Conservation (phyloP, 2,329 filamentous ascomycete genomes). For the Epichloe typhina region DNA sequence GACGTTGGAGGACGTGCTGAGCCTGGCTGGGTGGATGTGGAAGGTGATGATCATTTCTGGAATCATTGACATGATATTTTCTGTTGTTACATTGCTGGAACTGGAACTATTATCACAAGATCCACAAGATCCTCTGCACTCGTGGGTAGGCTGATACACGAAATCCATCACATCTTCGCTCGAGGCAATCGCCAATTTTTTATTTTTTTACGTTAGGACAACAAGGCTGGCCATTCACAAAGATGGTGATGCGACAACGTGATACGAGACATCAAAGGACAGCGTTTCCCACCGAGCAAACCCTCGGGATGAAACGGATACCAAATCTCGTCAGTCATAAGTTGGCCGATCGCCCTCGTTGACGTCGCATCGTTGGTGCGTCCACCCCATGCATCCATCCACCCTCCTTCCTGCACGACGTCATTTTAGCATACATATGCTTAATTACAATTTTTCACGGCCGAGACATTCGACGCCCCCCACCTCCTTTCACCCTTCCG, state of each 20-base stretch:
- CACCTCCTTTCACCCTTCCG: not conserved
- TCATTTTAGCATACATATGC: not conserved
- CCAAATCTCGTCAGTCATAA: not conserved
- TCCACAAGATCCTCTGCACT: no score
- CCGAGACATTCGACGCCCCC: not conserved
- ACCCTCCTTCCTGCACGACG: not conserved
- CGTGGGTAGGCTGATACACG: no score
- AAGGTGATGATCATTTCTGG: no score
- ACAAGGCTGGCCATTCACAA: no score
- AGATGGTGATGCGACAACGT: no score
- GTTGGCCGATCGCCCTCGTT: not conserved
- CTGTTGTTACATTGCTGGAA: no score
- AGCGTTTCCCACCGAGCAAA: conserved; percentile 14
- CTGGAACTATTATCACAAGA: no score
- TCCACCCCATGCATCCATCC: not conserved
- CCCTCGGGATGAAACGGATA: conserved; percentile 12
- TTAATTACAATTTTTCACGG: not conserved
- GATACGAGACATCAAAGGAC: no score
- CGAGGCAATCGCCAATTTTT: no score
- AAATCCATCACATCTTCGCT: no score
- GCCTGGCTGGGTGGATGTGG: conserved; percentile 21
- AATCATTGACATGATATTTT: no score
- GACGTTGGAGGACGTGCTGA: conserved; percentile 27
- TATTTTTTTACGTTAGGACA: no score
- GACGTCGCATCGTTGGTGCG: not conserved